A percentile compares a stretch with the other conserved stretches of the same genome.
Evolutionary conservation across 1,284 basidiomycete species (phyloP).

Genomic region (Ceratobasidium theobromae): DNA sequence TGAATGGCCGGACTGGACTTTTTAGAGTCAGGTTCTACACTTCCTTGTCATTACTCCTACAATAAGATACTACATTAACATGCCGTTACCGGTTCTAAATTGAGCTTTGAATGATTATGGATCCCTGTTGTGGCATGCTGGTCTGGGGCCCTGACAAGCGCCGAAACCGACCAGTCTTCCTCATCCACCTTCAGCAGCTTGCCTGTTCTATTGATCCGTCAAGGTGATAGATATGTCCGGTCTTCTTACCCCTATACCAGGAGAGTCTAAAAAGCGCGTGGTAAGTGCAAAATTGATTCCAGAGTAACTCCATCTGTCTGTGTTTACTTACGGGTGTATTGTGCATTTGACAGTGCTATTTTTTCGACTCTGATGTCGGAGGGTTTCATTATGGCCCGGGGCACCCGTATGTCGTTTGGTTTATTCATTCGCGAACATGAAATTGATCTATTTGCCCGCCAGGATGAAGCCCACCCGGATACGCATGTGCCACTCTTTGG

Average conservation of each 20-base stretch:
- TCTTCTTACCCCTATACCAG: constrained; percentile 62
- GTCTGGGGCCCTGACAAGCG: not conserved
- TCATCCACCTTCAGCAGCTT: too few species aligned
- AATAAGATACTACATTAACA: too few species aligned
- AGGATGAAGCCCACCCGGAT: constrained; percentile 97
- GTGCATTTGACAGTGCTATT: constrained; percentile 75
- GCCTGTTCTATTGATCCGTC: too few species aligned
- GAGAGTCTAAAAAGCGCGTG: constrained; percentile 83
- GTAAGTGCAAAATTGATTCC: constrained; percentile 52
- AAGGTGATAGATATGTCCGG: constrained; percentile 1
- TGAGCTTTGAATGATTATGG: not conserved
- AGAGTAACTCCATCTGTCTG: not conserved
- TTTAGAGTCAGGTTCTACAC: not conserved
- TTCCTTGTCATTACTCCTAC: too few species aligned
- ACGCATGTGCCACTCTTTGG: constrained; percentile 98
- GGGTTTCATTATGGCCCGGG: constrained; percentile 99
- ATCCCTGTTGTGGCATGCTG: not conserved
- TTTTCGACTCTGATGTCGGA: constrained; percentile 97
- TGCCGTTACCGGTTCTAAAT: too few species aligned
- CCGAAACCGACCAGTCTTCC: not conserved
- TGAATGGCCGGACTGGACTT: constrained; percentile 13
- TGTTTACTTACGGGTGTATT: constrained; percentile 30
- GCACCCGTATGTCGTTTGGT: constrained; percentile 56
- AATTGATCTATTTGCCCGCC: constrained; percentile 40
- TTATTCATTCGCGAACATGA: constrained; percentile 36